Percentiles rank a stretch among this genome's conserved stretches.
Conservation (phyloP, 2,329 filamentous ascomycete genomes). For the Fusarium tjaetaba region DNA sequence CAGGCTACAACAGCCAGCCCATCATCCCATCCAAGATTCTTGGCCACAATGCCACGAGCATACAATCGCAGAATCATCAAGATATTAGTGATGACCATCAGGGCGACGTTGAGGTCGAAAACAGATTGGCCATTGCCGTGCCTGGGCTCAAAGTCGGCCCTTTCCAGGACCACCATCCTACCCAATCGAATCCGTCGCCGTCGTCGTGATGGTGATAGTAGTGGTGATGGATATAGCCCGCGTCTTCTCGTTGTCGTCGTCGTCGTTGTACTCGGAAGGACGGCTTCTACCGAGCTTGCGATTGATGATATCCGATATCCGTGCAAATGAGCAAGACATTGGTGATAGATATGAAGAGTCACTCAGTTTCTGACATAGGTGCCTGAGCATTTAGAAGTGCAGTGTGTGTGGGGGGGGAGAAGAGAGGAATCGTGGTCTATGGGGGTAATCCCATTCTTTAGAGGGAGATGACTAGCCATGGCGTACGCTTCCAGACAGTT, state of each 20-base stretch:
- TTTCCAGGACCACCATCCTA: slow-evolving; percentile 16
- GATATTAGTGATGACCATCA: slow-evolving; percentile 33
- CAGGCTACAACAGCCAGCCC: slow-evolving; percentile 32
- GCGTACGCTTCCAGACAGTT: background rate
- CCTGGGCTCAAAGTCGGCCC: background rate
- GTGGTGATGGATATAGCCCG: slow-evolving; percentile 31
- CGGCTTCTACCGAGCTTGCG: slow-evolving; percentile 31
- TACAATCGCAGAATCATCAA: slow-evolving; percentile 34
- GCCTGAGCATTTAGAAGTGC: background rate
- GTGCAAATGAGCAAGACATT: slow-evolving; percentile 34
- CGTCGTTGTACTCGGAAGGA: slow-evolving; percentile 11
- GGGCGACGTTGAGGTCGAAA: slow-evolving; percentile 30
- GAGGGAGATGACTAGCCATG: slow-evolving; percentile 3
- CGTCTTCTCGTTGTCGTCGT: slow-evolving; percentile 15
- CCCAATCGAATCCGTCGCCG: slow-evolving; percentile 3
- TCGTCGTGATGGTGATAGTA: slow-evolving; percentile 31
- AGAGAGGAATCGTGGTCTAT: background rate
- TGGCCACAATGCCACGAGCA: slow-evolving; percentile 33
- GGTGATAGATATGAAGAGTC: background rate
- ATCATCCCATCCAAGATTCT: slow-evolving; percentile 36
- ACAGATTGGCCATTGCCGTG: slow-evolving; percentile 18
- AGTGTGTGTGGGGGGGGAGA: background rate
- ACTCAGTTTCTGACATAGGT: slow-evolving; percentile 6
- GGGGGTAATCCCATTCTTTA: slow-evolving; percentile 5
- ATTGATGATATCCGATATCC: slow-evolving; percentile 33